Conservation (phyloP, 169 alveolate species). For the Cryptosporidium meleagridis region DNA sequence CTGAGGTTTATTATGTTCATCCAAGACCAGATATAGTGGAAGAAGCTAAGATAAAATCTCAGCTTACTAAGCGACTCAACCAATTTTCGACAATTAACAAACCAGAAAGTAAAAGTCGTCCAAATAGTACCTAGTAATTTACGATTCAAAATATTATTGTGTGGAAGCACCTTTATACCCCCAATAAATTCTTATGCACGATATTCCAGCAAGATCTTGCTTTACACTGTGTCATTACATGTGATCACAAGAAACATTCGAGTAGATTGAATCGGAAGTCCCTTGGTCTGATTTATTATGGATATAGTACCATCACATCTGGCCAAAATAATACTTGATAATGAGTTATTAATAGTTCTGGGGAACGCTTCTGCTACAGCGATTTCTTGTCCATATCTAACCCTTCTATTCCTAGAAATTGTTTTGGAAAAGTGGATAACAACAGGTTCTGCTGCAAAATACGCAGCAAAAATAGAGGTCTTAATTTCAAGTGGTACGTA, state of each 20-base stretch:
- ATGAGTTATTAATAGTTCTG: constrained; percentile 20
- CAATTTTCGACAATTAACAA: neutral
- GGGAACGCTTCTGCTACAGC: constrained; percentile 44
- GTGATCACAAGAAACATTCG: constrained; percentile 69
- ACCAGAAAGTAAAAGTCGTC: neutral
- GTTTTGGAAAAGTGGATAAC: constrained; percentile 65
- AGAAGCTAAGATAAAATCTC: constrained; percentile 13
- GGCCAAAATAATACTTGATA: constrained; percentile 41
- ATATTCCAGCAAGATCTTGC: neutral
- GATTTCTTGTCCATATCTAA: constrained; percentile 69
- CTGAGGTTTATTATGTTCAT: neutral
- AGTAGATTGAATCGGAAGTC: constrained; percentile 67
- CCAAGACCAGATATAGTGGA: constrained; percentile 18
- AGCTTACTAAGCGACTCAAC: neutral
- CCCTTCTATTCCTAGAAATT: constrained; percentile 59
- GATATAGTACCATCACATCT: constrained; percentile 74
- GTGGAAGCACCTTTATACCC: neutral
- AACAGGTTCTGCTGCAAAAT: constrained; percentile 65
- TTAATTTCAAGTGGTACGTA: constrained; percentile 53
- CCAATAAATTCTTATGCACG: neutral
- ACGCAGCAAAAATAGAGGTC: constrained; percentile 66
- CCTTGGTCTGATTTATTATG: constrained; percentile 60
- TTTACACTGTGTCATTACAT: constrained; percentile 26
- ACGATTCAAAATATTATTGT: neutral
- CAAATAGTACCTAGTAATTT: neutral